Percentiles rank a stretch among this genome's conserved stretches.
phyloP scores from a whole-genome alignment of 495 filamentous ascomycete species.

The Xylona heveae region DNA sequence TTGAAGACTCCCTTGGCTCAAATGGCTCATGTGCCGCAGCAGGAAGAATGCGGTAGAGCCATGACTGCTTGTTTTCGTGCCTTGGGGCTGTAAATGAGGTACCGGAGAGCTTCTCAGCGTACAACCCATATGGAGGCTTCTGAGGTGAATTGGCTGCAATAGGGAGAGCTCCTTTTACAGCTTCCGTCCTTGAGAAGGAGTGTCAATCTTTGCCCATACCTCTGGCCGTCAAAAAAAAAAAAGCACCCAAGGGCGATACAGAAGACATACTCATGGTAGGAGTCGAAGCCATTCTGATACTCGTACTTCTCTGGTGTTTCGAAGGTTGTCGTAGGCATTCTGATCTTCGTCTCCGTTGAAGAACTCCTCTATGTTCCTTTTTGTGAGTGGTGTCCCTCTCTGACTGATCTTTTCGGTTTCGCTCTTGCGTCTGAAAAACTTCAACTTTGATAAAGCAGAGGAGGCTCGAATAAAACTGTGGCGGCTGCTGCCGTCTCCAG shows the following conservation, averaged over 20 bases:
- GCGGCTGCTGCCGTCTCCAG: too few relatives aligned
- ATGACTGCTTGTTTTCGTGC: conserved; percentile 74
- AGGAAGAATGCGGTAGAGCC: conserved; percentile 85
- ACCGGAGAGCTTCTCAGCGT: conserved; percentile 83
- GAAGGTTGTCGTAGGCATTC: conserved; percentile 36
- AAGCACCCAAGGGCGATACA: too few relatives aligned
- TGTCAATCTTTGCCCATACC: not conserved
- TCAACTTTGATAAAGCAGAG: too few relatives aligned
- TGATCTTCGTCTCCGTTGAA: too few relatives aligned
- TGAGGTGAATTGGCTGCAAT: conserved; percentile 72
- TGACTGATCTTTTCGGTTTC: too few relatives aligned
- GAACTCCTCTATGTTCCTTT: too few relatives aligned
- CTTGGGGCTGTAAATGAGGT: conserved; percentile 85
- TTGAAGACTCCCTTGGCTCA: conserved; percentile 26
- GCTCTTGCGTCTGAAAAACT: too few relatives aligned
- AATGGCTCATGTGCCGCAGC: conserved; percentile 66
- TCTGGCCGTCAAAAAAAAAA: too few relatives aligned
- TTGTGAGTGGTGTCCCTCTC: too few relatives aligned
- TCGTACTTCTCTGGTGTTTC: conserved; percentile 30
- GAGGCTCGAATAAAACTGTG: too few relatives aligned
- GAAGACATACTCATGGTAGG: conserved; percentile 31
- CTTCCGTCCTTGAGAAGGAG: conserved; percentile 17
- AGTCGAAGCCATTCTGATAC: conserved; percentile 36
- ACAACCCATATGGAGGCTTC: conserved; percentile 65
- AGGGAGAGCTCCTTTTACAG: conserved; percentile 35